phyloP scores from a whole-genome alignment of 2,329 filamentous ascomycete species.

The Capronia americana region DNA sequence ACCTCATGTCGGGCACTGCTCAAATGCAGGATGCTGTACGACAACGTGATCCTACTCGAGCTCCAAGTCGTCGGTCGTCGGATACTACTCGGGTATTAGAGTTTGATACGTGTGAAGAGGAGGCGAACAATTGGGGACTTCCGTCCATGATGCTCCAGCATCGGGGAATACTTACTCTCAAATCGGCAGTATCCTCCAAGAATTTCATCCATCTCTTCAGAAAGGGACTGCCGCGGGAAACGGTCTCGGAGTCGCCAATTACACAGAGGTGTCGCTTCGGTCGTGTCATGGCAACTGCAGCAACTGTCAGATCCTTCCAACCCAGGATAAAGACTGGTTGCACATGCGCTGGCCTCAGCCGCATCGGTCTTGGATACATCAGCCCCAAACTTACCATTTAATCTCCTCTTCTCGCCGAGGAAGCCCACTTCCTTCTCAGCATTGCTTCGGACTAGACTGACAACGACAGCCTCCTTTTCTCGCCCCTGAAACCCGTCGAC shows the following conservation, averaged over 20 bases:
- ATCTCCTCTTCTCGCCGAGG: slow-evolving; percentile 83
- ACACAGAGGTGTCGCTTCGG: slow-evolving; percentile 89
- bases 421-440: slow-evolving; percentile 87
- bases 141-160: not conserved
- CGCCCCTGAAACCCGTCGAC: slow-evolving; percentile 97
- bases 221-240: slow-evolving; percentile 84
- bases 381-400: slow-evolving; percentile 74
- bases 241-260: slow-evolving; percentile 92
- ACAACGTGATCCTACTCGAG: slow-evolving; percentile 17
- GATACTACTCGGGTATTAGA: slow-evolving; percentile 60
- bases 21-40: slow-evolving; percentile 1
- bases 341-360: slow-evolving; percentile 15
- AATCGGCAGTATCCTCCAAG: slow-evolving; percentile 85
- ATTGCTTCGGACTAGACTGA: slow-evolving; percentile 95
- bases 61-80: slow-evolving; percentile 64
- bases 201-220: slow-evolving; percentile 90
- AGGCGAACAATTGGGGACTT: not conserved
- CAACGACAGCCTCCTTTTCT: slow-evolving; percentile 93
- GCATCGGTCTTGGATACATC: slow-evolving; percentile 5
- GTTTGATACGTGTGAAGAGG: not conserved
- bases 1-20: not conserved
- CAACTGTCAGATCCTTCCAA: slow-evolving; percentile 28
- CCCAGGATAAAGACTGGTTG: not conserved
- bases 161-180: slow-evolving; percentile 56
- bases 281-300: slow-evolving; percentile 90